Evolutionary conservation across 2,329 filamentous ascomycete genomes (phyloP), one percentile per base, ranked within the genome.

Genomic region (Cordyceps militaris): DNA sequence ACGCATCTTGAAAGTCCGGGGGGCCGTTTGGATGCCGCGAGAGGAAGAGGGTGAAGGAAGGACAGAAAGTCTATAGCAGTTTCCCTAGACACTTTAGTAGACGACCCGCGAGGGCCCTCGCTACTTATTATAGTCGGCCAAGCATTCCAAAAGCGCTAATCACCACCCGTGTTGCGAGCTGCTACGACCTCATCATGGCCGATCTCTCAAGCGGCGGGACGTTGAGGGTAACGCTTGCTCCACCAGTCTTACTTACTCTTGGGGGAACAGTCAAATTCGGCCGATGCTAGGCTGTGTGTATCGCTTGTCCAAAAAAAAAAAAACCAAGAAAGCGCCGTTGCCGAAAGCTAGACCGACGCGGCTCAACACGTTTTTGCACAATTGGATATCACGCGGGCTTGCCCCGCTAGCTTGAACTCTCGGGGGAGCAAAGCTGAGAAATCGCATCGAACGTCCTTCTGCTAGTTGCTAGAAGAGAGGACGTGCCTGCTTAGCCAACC

Each of bases 291-390:
- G 13, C 32, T 55, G 21, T 4, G 19, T 4, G 21, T 10, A 11
- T 1, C 10, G 26, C 21, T 7, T 9, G 8, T 13, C 34, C 14
- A 6, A 16, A 40, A 40, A 6, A 40, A 19, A 16, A 40, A 9
- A 8, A n/a, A 13, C 7, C 10, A 14, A 26, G 38, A 30, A 38
- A 42, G 16, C 30, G 23, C 32, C 46, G n/a, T 46, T 38, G 19
- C 55, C 46, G 24, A 51, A 51, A 40, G 19, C 53, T 48, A 56
- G 53, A 56, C 53, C 53, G 53, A 56, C 23, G 30, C 16, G 28
- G 26, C 8, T 30, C 19, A 26, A 46, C 55, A 57, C 55, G 55
- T 57, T 57, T 28, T 44, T 10, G 38, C 55, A 26, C 28, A 51
- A 57, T 57, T 57, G 55, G 55, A 34, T n/a, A 26, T 43, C 28